A percentile compares a stretch with the other conserved stretches of the same genome.
Conservation (phyloP, 345 rosid genomes). For the Theobroma cacao region DNA sequence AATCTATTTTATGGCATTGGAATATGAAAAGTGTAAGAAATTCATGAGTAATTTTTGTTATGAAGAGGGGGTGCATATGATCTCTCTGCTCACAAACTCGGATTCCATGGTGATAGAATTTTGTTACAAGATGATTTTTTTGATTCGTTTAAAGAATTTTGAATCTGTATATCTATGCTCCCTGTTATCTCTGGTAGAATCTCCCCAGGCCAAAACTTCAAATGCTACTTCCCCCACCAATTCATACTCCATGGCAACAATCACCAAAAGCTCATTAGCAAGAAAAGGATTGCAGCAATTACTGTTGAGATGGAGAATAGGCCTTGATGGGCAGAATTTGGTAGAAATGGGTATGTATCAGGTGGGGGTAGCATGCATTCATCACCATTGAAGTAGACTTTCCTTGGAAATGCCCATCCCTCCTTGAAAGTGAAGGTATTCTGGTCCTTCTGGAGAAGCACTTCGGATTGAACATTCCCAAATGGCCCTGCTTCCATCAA, state of each 20-base stretch:
- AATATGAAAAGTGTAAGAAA: too few relatives aligned
- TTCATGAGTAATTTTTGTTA: too few relatives aligned
- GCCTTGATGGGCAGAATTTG: conserved; percentile 45
- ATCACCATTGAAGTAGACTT: conserved; percentile 90
- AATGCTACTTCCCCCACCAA: background rate
- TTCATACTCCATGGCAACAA: conserved; percentile 3
- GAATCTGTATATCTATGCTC: background rate
- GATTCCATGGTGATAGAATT: background rate
- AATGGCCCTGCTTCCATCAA: conserved; percentile 86
- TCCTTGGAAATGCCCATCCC: conserved; percentile 93
- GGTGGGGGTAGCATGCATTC: conserved; percentile 91
- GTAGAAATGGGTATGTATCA: conserved; percentile 76
- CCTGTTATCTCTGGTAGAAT: background rate
- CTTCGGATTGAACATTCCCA: conserved; percentile 89
- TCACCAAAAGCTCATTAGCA: conserved; percentile 33
- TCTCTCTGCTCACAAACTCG: background rate
- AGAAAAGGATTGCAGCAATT: conserved; percentile 28
- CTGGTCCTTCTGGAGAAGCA: conserved; percentile 73
- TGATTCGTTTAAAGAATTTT: conserved; percentile 9
- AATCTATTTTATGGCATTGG: too few relatives aligned
- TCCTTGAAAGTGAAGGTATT: conserved; percentile 78
- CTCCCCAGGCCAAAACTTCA: background rate
- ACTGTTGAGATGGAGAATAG: conserved; percentile 27
- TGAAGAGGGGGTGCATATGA: background rate
- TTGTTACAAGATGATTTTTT: background rate